phyloP scores from a whole-genome alignment of 2,329 filamentous ascomycete genomes.

The Cordyceps pruinosa region DNA sequence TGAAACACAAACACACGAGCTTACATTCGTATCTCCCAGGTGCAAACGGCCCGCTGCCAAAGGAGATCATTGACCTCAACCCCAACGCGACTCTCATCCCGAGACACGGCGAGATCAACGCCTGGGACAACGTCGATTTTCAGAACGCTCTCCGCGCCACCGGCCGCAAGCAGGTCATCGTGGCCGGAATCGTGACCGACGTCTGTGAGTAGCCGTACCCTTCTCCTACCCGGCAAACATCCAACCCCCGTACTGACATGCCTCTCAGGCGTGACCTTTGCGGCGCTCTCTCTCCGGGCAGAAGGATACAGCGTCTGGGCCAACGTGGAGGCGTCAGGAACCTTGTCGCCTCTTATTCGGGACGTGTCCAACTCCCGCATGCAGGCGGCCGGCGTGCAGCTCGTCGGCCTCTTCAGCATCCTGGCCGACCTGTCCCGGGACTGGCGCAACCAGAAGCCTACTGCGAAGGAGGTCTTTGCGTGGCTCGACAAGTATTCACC shows the following conservation, averaged over 20 bases:
- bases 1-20: too few relatives aligned
- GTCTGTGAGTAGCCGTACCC: conserved; percentile 37
- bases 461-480: neutral
- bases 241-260: neutral
- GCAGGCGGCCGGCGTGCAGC: conserved; percentile 58
- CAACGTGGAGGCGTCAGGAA: conserved; percentile 65
- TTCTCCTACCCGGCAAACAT: neutral
- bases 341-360: conserved; percentile 52
- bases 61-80: conserved; percentile 62
- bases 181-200: conserved; percentile 67
- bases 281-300: conserved; percentile 62
- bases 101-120: conserved; percentile 66
- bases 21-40: conserved; percentile 30
- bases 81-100: conserved; percentile 59
- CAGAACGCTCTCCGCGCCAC: conserved; percentile 56
- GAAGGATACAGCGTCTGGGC: conserved; percentile 69
- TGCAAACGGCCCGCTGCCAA: conserved; percentile 64
- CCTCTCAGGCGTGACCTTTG: conserved; percentile 53
- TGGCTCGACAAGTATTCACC: neutral
- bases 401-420: conserved; percentile 56
- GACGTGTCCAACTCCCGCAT: conserved; percentile 62
- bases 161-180: conserved; percentile 61
- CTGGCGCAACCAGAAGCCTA: conserved; percentile 42
- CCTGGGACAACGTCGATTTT: conserved; percentile 70
- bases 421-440: conserved; percentile 64